Evolutionary conservation across 139 green algal species (phyloP).

Genomic region (Chlorella sp.): DNA sequence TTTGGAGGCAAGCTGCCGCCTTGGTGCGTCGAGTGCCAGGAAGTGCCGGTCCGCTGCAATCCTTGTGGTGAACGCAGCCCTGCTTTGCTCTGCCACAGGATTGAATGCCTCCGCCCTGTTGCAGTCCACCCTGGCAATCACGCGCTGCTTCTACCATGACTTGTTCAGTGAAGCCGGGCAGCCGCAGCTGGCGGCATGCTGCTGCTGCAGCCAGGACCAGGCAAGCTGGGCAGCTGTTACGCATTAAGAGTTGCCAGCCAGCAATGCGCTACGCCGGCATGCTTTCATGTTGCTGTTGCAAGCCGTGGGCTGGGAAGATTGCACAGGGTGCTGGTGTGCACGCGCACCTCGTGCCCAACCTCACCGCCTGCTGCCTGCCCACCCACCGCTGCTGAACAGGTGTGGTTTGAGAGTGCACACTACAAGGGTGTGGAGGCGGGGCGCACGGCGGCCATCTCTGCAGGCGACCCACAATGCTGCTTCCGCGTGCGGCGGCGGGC

Average conservation of each 20-base stretch:
- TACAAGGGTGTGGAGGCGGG: conserved; percentile 16
- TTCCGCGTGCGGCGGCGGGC: conserved; percentile 8
- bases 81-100: neutral
- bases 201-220: conserved; percentile 54
- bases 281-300: no score
- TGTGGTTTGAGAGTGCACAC: conserved; percentile 21
- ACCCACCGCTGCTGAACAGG: conserved; percentile 24
- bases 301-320: no score
- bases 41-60: no score
- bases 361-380: neutral
- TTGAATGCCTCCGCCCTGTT: neutral
- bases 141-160: conserved; percentile 46
- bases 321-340: no score
- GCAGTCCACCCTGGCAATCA: conserved; percentile 41
- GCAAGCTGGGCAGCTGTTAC: conserved; percentile 5
- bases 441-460: neutral
- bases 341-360: no score
- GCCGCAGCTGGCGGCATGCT: conserved; percentile 40
- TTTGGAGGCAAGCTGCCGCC: neutral
- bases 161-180: conserved; percentile 43
- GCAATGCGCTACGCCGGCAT: no score
- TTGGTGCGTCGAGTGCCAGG: neutral
- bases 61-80: no score
- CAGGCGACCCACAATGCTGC: conserved; percentile 25
- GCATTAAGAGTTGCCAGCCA: no score